Evolutionary conservation across 2,329 filamentous ascomycete genomes (phyloP).

Genomic region (Diaporthe sp.): DNA sequence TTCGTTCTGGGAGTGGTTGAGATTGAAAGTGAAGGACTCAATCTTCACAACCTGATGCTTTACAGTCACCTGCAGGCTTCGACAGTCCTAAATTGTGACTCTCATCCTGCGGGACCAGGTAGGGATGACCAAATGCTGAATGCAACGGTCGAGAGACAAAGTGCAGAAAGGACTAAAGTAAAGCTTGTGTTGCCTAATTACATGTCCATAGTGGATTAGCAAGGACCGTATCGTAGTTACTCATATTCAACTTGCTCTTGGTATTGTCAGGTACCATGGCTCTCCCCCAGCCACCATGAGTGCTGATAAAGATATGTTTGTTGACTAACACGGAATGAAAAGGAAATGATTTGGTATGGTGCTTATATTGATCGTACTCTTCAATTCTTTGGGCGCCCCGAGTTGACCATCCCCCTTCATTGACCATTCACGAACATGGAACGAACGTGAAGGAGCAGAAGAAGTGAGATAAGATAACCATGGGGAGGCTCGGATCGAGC

Average conservation of each 20-base stretch:
- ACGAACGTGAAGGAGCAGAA: neutral
- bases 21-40: too few relatives aligned
- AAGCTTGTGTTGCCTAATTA: neutral
- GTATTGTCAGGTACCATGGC: neutral
- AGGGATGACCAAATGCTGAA: neutral
- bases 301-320: too few relatives aligned
- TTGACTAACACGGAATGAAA: too few relatives aligned
- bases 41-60: too few relatives aligned
- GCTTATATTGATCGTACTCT: neutral
- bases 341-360: neutral
- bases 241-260: neutral
- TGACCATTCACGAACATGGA: neutral
- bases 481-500: neutral
- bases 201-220: neutral
- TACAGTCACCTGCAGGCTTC: neutral
- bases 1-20: too few relatives aligned
- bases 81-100: neutral
- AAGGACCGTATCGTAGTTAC: neutral
- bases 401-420: neutral
- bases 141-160: neutral
- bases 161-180: neutral
- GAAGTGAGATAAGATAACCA: neutral
- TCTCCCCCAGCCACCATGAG: too few relatives aligned
- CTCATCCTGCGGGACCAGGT: neutral
- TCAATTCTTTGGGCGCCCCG: neutral